Conservation (phyloP, 192 early-diverging fungal genomes). For the Chytriomyces confervae region DNA sequence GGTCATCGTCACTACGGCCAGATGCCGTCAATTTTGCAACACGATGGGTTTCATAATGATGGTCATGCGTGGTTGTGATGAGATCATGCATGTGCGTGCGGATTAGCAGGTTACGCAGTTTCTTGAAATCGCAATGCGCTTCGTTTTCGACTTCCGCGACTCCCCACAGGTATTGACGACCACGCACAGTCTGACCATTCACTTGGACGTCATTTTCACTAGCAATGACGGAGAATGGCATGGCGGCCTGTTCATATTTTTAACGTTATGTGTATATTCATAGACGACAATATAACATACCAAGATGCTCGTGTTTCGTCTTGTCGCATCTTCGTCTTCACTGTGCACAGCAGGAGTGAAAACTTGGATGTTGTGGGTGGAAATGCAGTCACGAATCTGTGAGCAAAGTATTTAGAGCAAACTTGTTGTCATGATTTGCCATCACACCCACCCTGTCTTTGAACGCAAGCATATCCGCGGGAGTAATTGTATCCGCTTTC, state of each 20-base stretch:
- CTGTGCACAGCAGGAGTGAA: conserved; percentile 88
- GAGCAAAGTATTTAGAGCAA: background rate
- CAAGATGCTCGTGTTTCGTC: conserved; percentile 84
- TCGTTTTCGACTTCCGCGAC: conserved; percentile 99
- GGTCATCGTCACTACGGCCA: conserved; percentile 63
- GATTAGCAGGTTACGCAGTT: conserved; percentile 94
- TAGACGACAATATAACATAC: conserved; percentile 17
- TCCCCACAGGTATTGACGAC: conserved; percentile 97
- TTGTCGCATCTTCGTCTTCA: conserved; percentile 75
- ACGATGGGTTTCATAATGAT: conserved; percentile 95
- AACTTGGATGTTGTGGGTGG: conserved; percentile 89
- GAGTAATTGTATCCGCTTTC: conserved; percentile 97
- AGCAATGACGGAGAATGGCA: conserved; percentile 97
- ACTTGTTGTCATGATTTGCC: background rate
- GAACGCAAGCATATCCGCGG: conserved; percentile 86
- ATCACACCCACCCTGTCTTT: conserved; percentile 81
- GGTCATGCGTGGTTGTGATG: conserved; percentile 90
- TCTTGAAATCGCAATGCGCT: conserved; percentile 96
- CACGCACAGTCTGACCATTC: conserved; percentile 90
- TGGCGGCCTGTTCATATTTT: conserved; percentile 61
- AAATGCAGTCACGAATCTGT: conserved; percentile 88
- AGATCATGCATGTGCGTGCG: conserved; percentile 98
- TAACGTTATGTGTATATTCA: conserved; percentile 23
- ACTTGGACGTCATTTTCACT: conserved; percentile 84
- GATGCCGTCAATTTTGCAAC: conserved; percentile 81